Conservation (phyloP, 345 rosid genomes). For the Moricandia moricandioides region DNA sequence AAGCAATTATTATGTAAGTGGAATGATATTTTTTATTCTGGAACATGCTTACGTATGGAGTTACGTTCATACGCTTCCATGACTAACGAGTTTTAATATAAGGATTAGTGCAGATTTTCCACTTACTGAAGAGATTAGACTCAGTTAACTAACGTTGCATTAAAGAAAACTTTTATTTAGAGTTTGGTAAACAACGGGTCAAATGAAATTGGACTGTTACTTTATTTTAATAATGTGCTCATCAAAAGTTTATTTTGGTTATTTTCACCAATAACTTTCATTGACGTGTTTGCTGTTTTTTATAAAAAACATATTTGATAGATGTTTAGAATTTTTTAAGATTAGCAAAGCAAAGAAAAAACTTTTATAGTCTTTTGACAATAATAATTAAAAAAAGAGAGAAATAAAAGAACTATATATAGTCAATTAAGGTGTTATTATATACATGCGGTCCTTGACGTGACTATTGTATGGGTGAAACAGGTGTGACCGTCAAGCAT, state of each 20-base stretch:
- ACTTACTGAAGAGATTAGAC: slow-evolving; percentile 14
- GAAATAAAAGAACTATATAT: background rate
- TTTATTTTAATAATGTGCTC: background rate
- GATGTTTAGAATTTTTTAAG: background rate
- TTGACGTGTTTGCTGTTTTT: no score
- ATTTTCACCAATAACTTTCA: background rate
- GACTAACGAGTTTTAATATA: slow-evolving; percentile 1
- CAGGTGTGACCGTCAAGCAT: slow-evolving; percentile 27
- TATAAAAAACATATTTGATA: no score
- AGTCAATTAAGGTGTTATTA: slow-evolving; percentile 6
- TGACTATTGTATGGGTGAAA: slow-evolving; percentile 16
- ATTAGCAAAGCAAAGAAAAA: no score
- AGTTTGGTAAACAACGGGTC: background rate
- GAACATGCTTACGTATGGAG: slow-evolving; percentile 33
- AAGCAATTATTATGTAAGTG: background rate
- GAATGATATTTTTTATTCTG: slow-evolving; percentile 10
- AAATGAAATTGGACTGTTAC: slow-evolving; percentile 4
- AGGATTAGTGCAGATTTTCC: background rate
- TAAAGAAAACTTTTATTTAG: background rate
- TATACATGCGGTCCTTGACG: slow-evolving; percentile 25
- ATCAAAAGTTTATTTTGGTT: background rate
- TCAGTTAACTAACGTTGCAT: background rate
- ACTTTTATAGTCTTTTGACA: background rate
- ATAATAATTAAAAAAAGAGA: background rate
- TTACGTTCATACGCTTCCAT: slow-evolving; percentile 34